Evolutionary conservation across 1,284 basidiomycete species (phyloP), one percentile per base, ranked within the genome.

Genomic region (Cryptococcus hybrid): DNA sequence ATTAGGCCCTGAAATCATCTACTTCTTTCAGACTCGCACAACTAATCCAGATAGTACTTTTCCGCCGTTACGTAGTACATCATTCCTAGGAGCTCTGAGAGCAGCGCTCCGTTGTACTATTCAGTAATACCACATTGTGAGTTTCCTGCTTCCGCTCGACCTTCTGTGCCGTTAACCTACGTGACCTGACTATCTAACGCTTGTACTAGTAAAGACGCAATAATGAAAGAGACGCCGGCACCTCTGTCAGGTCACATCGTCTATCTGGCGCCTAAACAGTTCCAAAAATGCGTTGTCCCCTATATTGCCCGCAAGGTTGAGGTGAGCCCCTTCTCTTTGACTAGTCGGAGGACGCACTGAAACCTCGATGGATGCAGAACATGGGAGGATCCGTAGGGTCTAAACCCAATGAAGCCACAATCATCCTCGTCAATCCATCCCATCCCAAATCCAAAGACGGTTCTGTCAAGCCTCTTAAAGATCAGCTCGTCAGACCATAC

Each of bases 361-460:
- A 30, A 30, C 30, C 30, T 30, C 30, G 4, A 4, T 4, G 30
- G 3, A 8, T 12, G 9, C 36, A 66, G 65, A 46, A 39, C 0
- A 36, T 63, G 13, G 67, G 63, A 3, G 68, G 52, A 1, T 42
- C 9, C 3, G 42, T 58, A 0, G 54, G 42, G 1, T 3, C 13
- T 2, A n/a, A 52, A 5, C 58, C 55, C 13, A 39, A 54, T 6
- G 56, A 61, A n/a, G 47, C 60, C 30, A 66, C 58, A 1, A 56
- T 61, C 7, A 34, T 62, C 15, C 45, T 69, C 15, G 47, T 58
- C 39, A 70, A 72, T 50, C 69, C 64, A 3, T 36, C 37, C 9
- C 58, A 59, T 40, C 51, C 53, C 4, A 24, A 51, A n/a, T 47
- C 52, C 13, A 35, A 51, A 7, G 15, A 37, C 5, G 7, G 8